A percentile compares a stretch with the other conserved stretches of the same genome.
Evolutionary conservation across 2,329 filamentous ascomycete genomes (phyloP).

Genomic region (Calonectria pauciramosa): DNA sequence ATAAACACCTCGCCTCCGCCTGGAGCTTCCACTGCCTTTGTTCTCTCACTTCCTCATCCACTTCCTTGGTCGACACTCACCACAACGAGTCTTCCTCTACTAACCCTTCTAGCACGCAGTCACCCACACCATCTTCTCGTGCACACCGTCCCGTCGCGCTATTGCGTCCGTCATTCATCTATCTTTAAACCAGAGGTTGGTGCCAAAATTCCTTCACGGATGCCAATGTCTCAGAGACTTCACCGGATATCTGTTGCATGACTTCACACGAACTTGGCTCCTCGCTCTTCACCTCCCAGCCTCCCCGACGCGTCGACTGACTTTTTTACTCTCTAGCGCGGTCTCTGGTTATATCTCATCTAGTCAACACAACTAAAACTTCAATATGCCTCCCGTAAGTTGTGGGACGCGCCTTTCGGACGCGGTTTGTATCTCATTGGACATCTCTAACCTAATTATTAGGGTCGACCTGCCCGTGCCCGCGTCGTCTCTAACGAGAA

Average conservation of each 20-base stretch:
- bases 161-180: constrained; percentile 50
- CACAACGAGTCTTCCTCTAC: constrained; percentile 41
- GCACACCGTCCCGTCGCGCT: constrained; percentile 55
- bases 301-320: constrained; percentile 45
- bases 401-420: constrained; percentile 30
- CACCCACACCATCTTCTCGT: constrained; percentile 44
- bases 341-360: constrained; percentile 37
- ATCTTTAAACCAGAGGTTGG: constrained; percentile 53
- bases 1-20: constrained; percentile 52
- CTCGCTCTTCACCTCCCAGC: constrained; percentile 23
- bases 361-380: constrained; percentile 41
- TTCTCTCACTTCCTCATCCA: constrained; percentile 43
- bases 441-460: constrained; percentile 40
- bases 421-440: not conserved
- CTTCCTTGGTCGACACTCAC: constrained; percentile 36
- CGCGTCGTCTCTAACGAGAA: constrained; percentile 91
- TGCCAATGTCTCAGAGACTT: constrained; percentile 49
- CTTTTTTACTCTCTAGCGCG: constrained; percentile 30
- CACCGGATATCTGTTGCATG: constrained; percentile 23
- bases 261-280: constrained; percentile 18
- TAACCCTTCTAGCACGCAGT: constrained; percentile 41
- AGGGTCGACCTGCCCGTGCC: constrained; percentile 79
- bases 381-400: constrained; percentile 55
- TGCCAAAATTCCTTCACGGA: constrained; percentile 45
- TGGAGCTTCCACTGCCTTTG: constrained; percentile 42